Evolutionary conservation across 371 early-diverging fungal species (phyloP).

Genomic region (Apophysomyces variabilis): DNA sequence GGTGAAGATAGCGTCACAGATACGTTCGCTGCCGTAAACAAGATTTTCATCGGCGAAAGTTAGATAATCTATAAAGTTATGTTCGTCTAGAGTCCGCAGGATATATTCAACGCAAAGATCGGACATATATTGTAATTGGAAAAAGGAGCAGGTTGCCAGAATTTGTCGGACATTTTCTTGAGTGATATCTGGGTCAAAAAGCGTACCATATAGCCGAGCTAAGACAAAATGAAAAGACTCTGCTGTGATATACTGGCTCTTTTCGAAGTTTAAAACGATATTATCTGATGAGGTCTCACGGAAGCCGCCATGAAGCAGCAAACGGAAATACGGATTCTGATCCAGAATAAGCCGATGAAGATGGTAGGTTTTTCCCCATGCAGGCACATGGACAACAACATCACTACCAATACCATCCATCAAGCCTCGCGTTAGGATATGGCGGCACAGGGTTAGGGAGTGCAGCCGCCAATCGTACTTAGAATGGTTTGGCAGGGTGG

Average conservation of each 20-base stretch:
- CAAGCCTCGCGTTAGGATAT: conserved; percentile 59
- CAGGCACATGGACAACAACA: conserved; percentile 47
- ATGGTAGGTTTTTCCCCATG: conserved; percentile 55
- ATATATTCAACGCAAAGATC: conserved; percentile 61
- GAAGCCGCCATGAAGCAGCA: conserved; percentile 59
- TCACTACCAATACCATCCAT: conserved; percentile 62
- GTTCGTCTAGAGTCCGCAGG: conserved; percentile 39
- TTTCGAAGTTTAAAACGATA: conserved; percentile 58
- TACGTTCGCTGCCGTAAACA: conserved; percentile 60
- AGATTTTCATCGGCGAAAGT: conserved; percentile 57
- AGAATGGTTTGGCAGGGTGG: conserved; percentile 7
- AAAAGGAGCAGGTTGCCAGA: conserved; percentile 65
- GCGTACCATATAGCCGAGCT: conserved; percentile 51
- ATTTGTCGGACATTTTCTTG: conserved; percentile 48
- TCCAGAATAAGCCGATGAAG: conserved; percentile 62
- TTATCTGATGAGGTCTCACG: conserved; percentile 42
- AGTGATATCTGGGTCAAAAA: conserved; percentile 40
- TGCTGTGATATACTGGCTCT: conserved; percentile 55
- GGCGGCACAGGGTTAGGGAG: conserved; percentile 48
- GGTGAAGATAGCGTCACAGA: conserved; percentile 61
- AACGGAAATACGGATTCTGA: conserved; percentile 61
- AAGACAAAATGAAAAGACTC: conserved; percentile 66
- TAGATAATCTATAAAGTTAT: conserved; percentile 60
- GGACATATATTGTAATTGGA: conserved; percentile 57
- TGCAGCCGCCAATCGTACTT: conserved; percentile 49